These are phyloP conservation scores for Fraxinus ornus DNA, from an alignment of 305 asterid species.

Conservation along the genomic window DNA sequence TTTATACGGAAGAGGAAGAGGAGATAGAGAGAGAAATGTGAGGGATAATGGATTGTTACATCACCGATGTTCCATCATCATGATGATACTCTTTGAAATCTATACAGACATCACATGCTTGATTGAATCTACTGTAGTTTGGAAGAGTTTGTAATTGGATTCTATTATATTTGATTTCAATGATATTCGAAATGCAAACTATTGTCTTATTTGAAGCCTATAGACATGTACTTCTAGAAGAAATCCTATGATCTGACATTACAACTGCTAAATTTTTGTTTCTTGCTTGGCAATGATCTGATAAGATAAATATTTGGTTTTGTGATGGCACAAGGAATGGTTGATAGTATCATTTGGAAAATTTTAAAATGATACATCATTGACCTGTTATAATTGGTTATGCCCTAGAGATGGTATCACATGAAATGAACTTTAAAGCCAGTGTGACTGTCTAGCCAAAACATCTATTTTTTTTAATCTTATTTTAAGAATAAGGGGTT, in stretches of 20 bases:
- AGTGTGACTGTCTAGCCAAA: background rate
- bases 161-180: slow-evolving; percentile 3
- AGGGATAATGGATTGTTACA: background rate
- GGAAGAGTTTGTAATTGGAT: slow-evolving; percentile 3
- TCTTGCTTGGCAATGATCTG: background rate
- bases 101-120: background rate
- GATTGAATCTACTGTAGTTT: background rate
- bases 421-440: background rate
- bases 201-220: background rate
- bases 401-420: background rate
- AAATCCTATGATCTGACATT: background rate
- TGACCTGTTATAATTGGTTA: background rate
- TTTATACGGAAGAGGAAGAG: background rate
- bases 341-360: background rate
- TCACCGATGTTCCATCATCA: background rate
- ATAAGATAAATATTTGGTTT: background rate
- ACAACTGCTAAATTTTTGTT: background rate
- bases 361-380: background rate
- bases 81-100: background rate
- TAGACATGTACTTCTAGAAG: background rate
- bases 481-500: background rate
- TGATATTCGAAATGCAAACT: background rate
- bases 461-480: background rate
- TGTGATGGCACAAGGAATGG: background rate
- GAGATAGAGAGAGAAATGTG: background rate